Base-by-base conservation (phyloP, 495 filamentous ascomycete genomes). In the Penicillium roqueforti region DNA sequence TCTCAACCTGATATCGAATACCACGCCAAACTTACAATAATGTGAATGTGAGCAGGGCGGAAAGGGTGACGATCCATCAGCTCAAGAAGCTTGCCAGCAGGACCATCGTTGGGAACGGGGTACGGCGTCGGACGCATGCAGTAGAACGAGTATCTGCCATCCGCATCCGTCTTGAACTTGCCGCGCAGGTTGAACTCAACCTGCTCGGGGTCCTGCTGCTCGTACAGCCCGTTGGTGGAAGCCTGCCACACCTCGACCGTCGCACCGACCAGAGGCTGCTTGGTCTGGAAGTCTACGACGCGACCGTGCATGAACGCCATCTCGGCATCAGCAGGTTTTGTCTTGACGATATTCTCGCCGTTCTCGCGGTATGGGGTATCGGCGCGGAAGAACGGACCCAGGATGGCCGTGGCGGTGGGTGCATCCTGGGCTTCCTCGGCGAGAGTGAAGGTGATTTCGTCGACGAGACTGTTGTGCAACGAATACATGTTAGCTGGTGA, bases 21-120 rank as follows among this genome's bases (percentile, higher is more conserved):
- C 1, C 14, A 50, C 4, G 19, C 1, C 4, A 39, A 36, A 55
- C 80, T 66, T 70, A 87, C 84, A 71, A 91, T 85, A 58, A 92
- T 86, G 69, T 95, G 89, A 58, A 95, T 91, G 63, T 92, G 88
- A 34, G 86, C 89, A 31, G 89, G 89, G 23, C 89, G 76, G 76
- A 85, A 88, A n/a, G 88, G 87, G 69, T 92, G 84, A 16, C 85
- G 75, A 57, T 89, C 86, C 56, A 89, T 77, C 45, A 86, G 57
- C 39, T 73, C 51, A 11, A 79, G 65, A 13, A 79, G 51, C 62
- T 74, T 74, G 3, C 76, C 76, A 16, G 67, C 72, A 7, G 75
- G 76, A 26, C 86, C 88, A 65, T 90, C 86, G 58, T 72, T 58
- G 0, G 87, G 85, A 42, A 92, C 80, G 1, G 86, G 84, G 64